These are phyloP conservation scores for Leishmania amazonensis DNA, from an alignment of 208 protist species.

Conservation along the genomic window DNA sequence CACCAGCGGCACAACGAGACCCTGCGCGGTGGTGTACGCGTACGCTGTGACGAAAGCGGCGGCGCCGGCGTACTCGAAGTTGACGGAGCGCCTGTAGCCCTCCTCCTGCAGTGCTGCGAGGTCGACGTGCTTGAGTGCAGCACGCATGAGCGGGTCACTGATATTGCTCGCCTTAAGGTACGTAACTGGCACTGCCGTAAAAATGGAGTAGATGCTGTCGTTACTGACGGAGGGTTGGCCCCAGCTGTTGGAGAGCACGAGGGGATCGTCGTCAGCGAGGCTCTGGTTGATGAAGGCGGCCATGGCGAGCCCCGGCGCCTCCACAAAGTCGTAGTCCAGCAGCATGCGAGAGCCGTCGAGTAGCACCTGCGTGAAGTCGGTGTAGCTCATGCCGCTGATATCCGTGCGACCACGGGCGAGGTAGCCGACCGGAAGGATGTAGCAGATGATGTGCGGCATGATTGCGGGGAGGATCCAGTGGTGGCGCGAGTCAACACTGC, in stretches of 20 bases:
- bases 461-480: background rate
- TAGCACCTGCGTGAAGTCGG: conserved; percentile 12
- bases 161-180: conserved; percentile 29
- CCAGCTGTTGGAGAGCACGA: conserved; percentile 37
- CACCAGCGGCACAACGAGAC: conserved; percentile 7
- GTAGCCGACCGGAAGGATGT: conserved; percentile 6
- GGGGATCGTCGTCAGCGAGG: conserved; percentile 17
- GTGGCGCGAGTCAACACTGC: background rate
- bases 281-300: conserved; percentile 14
- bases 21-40: background rate
- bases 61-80: conserved; percentile 13
- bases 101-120: conserved; percentile 8
- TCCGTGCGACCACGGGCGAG: conserved; percentile 13
- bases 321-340: background rate
- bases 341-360: conserved; percentile 6
- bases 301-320: background rate
- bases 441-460: conserved; percentile 22
- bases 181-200: background rate
- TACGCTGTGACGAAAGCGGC: conserved; percentile 8
- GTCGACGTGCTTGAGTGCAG: conserved; percentile 35
- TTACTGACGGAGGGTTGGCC: conserved; percentile 16
- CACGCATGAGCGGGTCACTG: conserved; percentile 38
- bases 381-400: background rate
- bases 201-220: background rate
- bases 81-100: background rate